Percentiles rank a stretch among this genome's conserved stretches.
Conservation (phyloP, 2,329 filamentous ascomycete species). For the Ramularia collo-cygni region DNA sequence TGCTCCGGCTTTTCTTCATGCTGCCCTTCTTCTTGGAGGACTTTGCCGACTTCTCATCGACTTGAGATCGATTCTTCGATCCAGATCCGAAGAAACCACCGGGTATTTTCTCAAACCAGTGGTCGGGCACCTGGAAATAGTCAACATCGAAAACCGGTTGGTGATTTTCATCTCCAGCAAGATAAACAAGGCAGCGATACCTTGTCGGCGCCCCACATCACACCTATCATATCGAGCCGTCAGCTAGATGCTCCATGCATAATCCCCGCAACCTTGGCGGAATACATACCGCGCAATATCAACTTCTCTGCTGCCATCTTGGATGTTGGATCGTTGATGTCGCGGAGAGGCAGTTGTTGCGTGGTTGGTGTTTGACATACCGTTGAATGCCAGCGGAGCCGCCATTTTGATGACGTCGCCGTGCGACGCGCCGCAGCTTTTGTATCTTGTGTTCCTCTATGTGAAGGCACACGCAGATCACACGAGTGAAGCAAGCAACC, state of each 20-base stretch:
- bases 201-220: constrained; percentile 19
- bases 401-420: too few relatives aligned
- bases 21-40: constrained; percentile 12
- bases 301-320: constrained; percentile 17
- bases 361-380: too few relatives aligned
- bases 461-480: too few relatives aligned
- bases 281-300: constrained; percentile 19
- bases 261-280: constrained; percentile 1
- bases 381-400: too few relatives aligned
- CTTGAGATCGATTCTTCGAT: constrained; percentile 16
- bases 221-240: constrained; percentile 10
- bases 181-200: constrained; percentile 2
- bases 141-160: constrained; percentile 4
- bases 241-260: constrained; percentile 6
- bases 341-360: too few relatives aligned
- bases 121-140: constrained; percentile 31
- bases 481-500: too few relatives aligned
- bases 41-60: constrained; percentile 12
- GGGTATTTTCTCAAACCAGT: constrained; percentile 33
- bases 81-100: constrained; percentile 31
- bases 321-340: background rate
- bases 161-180: constrained; percentile 3
- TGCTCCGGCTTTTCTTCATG: constrained; percentile 15
- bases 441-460: too few relatives aligned
- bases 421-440: too few relatives aligned